Conservation (phyloP, 768 basidiomycete species). For the Mycena rosella region DNA sequence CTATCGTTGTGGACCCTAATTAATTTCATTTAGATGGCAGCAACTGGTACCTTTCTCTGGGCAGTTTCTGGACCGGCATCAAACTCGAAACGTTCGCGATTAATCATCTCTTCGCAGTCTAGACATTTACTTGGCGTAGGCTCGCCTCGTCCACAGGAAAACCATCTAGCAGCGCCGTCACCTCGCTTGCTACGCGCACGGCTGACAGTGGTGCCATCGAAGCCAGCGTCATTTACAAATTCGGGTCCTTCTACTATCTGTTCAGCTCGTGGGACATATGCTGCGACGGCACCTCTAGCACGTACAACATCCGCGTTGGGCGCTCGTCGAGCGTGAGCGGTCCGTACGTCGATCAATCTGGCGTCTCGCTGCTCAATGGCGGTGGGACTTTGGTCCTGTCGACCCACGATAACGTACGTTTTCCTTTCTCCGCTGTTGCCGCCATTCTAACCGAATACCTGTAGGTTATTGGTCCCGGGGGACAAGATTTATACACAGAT, state of each 20-base stretch:
- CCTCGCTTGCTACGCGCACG: constrained; percentile 60
- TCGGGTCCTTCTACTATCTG: constrained; percentile 63
- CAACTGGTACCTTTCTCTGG: constrained; percentile 64
- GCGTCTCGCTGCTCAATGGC: constrained; percentile 59
- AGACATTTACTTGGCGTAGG: constrained; percentile 32
- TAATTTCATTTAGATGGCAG: constrained; percentile 47
- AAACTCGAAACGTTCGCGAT: constrained; percentile 50
- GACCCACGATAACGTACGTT: constrained; percentile 56
- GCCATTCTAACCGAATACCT: neutral
- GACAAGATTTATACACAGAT: constrained; percentile 63
- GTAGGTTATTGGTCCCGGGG: constrained; percentile 67
- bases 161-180: constrained; percentile 52
- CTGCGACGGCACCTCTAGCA: constrained; percentile 63
- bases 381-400: constrained; percentile 66
- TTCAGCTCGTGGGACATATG: constrained; percentile 70
- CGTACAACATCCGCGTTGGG: constrained; percentile 72
- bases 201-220: constrained; percentile 62
- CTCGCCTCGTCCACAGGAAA: constrained; percentile 58
- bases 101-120: neutral
- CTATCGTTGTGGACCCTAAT: neutral
- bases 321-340: constrained; percentile 60
- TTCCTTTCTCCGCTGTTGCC: neutral
- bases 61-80: constrained; percentile 71
- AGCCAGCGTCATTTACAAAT: constrained; percentile 60
- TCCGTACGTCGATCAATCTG: constrained; percentile 60